Conservation (phyloP, 2,329 filamentous ascomycete species). For the Leptographium flavum region DNA sequence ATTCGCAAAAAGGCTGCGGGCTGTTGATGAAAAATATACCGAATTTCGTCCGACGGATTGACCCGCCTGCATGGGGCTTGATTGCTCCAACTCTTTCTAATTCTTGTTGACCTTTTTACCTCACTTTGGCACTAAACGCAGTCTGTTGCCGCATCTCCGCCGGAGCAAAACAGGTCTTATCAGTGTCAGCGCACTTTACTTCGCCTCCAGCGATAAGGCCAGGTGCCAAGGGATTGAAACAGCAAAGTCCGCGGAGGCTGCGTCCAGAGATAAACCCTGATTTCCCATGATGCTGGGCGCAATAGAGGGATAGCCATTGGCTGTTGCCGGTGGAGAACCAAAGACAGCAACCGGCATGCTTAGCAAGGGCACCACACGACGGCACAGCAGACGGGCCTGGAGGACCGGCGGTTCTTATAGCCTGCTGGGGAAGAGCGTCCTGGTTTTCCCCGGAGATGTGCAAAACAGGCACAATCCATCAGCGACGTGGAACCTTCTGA, state of each 20-base stretch:
- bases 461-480: not conserved
- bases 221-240: not conserved
- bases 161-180: too few species aligned
- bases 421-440: too few species aligned
- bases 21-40: too few species aligned
- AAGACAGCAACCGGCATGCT: too few species aligned
- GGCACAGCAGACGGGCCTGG: not conserved
- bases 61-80: too few species aligned
- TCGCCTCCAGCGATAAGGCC: not conserved
- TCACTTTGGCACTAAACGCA: not conserved
- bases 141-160: conserved; percentile 13
- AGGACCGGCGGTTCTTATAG: not conserved
- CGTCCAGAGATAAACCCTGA: not conserved
- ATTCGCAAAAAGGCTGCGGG: too few species aligned
- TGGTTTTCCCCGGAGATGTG: not conserved
- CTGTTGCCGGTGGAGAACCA: not conserved
- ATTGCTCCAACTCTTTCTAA: not conserved
- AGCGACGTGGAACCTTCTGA: too few species aligned
- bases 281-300: not conserved
- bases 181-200: not conserved
- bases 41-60: too few species aligned
- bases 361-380: not conserved
- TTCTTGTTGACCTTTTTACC: not conserved
- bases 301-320: not conserved
- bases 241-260: not conserved